Conservation (phyloP, 352 stramenopile genomes). For the Pythium sukuiense region DNA sequence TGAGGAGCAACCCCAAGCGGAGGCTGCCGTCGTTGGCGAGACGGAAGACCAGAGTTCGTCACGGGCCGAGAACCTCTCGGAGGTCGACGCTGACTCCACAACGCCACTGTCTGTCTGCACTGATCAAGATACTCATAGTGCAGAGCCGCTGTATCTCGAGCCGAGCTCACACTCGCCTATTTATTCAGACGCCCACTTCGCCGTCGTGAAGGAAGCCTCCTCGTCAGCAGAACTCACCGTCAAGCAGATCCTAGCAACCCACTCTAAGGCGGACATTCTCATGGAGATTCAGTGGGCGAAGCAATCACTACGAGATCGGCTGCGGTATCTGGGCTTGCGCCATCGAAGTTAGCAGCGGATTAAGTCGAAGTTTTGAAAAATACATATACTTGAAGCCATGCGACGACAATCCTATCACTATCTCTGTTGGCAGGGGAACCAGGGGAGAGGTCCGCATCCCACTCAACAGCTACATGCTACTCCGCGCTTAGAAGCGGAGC, state of each 20-base stretch:
- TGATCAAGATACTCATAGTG: not conserved
- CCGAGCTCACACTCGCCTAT: not conserved
- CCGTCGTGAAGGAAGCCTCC: not conserved
- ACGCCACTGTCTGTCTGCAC: not conserved
- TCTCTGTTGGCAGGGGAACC: not conserved
- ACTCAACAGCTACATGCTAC: not conserved
- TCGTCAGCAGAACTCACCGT: constrained; percentile 14
- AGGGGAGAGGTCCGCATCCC: not conserved
- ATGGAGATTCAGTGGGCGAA: constrained; percentile 56
- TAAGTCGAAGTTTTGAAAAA: not conserved
- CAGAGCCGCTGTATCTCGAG: not conserved
- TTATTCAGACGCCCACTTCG: not conserved
- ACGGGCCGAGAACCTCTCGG: not conserved
- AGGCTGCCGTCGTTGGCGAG: too few relatives aligned
- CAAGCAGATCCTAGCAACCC: constrained; percentile 44
- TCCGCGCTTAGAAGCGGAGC: constrained; percentile 93
- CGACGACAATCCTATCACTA: not conserved
- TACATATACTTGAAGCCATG: not conserved
- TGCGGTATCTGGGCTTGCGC: constrained; percentile 37
- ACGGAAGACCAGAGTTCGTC: too few relatives aligned
- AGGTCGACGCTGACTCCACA: not conserved
- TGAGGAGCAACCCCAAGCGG: too few relatives aligned
- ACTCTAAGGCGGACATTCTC: constrained; percentile 50
- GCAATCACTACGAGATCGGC: constrained; percentile 43
- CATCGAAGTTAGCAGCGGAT: not conserved